A percentile compares a stretch with the other conserved stretches of the same genome.
phyloP scores from a whole-genome alignment of 1,284 basidiomycete genomes.

The Boletus sp. region DNA sequence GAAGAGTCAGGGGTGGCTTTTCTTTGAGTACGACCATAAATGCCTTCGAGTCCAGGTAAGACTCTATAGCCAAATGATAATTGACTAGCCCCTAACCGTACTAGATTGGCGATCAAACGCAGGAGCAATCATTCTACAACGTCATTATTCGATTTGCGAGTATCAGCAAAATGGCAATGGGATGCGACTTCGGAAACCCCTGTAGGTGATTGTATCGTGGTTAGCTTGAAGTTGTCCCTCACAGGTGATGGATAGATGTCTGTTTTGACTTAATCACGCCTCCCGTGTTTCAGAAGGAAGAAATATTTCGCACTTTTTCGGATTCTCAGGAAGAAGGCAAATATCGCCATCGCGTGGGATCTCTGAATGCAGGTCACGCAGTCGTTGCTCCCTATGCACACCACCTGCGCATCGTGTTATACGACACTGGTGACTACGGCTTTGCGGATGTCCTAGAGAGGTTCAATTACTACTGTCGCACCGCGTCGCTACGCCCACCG shows the following conservation, averaged over 20 bases:
- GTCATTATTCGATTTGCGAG: slow-evolving; percentile 54
- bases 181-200: slow-evolving; percentile 46
- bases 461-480: slow-evolving; percentile 52
- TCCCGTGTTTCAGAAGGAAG: slow-evolving; percentile 55
- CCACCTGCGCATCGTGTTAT: slow-evolving; percentile 59
- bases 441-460: slow-evolving; percentile 39
- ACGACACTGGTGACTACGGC: slow-evolving; percentile 33
- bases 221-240: slow-evolving; percentile 6
- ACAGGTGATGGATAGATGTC: slow-evolving; percentile 41
- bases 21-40: slow-evolving; percentile 64
- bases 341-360: slow-evolving; percentile 52
- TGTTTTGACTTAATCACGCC: slow-evolving; percentile 62
- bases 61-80: not conserved
- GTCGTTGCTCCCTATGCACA: slow-evolving; percentile 60
- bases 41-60: slow-evolving; percentile 54
- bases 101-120: slow-evolving; percentile 54
- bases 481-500: slow-evolving; percentile 45
- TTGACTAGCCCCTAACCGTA: not conserved
- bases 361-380: slow-evolving; percentile 50
- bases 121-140: slow-evolving; percentile 46
- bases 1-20: slow-evolving; percentile 48
- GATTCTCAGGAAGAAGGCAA: slow-evolving; percentile 38
- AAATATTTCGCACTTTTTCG: slow-evolving; percentile 50
- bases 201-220: slow-evolving; percentile 29
- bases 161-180: slow-evolving; percentile 56